phyloP scores from a whole-genome alignment of 768 basidiomycete species.

The Udeniomyces megalosporus region DNA sequence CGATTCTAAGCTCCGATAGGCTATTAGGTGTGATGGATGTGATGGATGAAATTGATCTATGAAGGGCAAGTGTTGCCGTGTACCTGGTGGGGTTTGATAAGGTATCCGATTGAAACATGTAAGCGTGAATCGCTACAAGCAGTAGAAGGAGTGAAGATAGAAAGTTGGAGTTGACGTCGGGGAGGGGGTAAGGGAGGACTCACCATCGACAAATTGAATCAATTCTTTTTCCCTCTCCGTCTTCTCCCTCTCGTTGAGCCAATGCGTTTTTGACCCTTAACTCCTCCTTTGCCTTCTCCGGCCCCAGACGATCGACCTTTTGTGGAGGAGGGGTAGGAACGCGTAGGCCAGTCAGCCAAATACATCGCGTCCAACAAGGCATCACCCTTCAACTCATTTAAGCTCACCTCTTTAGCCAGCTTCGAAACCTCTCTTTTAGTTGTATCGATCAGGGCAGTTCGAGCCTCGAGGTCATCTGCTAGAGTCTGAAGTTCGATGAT shows the following conservation, averaged over 20 bases:
- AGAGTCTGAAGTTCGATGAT: conserved; percentile 64
- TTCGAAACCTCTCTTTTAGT: conserved; percentile 35
- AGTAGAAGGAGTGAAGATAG: too few relatives aligned
- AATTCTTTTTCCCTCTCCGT: background rate
- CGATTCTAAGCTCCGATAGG: conserved; percentile 61
- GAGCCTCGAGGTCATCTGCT: conserved; percentile 44
- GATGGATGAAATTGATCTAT: conserved; percentile 47
- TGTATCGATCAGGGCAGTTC: conserved; percentile 32
- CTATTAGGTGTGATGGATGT: conserved; percentile 44
- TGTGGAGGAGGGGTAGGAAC: too few relatives aligned
- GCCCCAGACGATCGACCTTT: conserved; percentile 25
- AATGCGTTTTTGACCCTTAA: conserved; percentile 47
- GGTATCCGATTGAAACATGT: background rate
- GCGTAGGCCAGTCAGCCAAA: background rate
- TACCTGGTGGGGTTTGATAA: conserved; percentile 48
- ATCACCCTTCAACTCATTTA: too few relatives aligned
- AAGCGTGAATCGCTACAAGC: background rate
- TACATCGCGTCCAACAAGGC: background rate
- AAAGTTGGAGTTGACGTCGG: too few relatives aligned
- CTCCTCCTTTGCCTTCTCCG: conserved; percentile 41
- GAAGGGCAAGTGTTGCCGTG: conserved; percentile 48
- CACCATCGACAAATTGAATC: conserved; percentile 35
- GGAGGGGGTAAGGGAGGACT: background rate
- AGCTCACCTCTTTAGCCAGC: conserved; percentile 28
- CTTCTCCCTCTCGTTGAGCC: background rate